These are phyloP conservation scores for Cutaneotrichosporon sp. DNA, from an alignment of 1,284 basidiomycete genomes.

Conservation along the genomic window DNA sequence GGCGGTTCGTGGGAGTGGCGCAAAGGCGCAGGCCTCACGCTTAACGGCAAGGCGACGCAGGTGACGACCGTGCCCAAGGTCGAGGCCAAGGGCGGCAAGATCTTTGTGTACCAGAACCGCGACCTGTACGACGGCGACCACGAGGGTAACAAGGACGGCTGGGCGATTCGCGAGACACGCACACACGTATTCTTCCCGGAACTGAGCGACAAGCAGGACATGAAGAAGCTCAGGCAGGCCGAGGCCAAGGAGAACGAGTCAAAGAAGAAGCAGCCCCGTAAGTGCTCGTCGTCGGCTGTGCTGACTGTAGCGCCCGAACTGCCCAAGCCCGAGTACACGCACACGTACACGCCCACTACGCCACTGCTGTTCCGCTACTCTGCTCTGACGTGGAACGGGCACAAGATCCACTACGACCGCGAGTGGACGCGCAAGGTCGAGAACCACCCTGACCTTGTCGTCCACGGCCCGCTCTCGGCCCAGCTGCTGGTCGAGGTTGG, in stretches of 20 bases:
- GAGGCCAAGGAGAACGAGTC: constrained; percentile 7
- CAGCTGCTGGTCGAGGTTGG: constrained; percentile 66
- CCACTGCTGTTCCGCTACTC: constrained; percentile 77
- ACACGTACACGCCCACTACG: constrained; percentile 61
- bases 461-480: constrained; percentile 75
- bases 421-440: constrained; percentile 62
- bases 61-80: constrained; percentile 55
- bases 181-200: constrained; percentile 65
- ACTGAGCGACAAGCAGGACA: constrained; percentile 1
- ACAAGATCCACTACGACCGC: constrained; percentile 46
- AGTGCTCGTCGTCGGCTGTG: background rate
- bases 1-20: constrained; percentile 65
- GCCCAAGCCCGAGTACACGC: constrained; percentile 52
- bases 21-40: constrained; percentile 49
- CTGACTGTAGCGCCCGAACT: constrained; percentile 11
- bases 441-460: constrained; percentile 70
- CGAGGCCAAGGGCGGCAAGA: constrained; percentile 66
- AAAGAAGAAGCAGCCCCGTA: constrained; percentile 12
- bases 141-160: constrained; percentile 50
- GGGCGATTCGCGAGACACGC: constrained; percentile 60
- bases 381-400: constrained; percentile 60
- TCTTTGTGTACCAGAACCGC: constrained; percentile 65
- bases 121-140: constrained; percentile 36
- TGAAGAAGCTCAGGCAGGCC: background rate
- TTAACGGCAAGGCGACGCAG: constrained; percentile 57